phyloP scores from a whole-genome alignment of 2,329 filamentous ascomycete genomes.

The Diaporthe sp. region DNA sequence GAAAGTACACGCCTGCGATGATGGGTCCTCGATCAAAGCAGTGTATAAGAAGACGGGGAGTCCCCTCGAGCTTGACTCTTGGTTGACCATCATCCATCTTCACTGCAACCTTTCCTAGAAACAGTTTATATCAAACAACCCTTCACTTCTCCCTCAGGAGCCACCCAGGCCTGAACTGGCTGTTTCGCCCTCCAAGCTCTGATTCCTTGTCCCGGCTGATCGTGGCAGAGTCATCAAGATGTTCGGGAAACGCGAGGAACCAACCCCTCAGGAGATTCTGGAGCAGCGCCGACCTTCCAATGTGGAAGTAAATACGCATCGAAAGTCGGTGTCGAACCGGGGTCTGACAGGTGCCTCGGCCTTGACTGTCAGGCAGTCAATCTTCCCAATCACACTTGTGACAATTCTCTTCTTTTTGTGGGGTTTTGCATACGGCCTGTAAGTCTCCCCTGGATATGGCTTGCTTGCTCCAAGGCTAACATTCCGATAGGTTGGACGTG shows the following conservation, averaged over 20 bases:
- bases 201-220: not conserved
- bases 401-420: slow-evolving; percentile 67
- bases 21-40: not conserved
- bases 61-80: not conserved
- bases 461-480: not conserved
- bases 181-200: not conserved
- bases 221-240: slow-evolving; percentile 36
- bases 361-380: slow-evolving; percentile 40
- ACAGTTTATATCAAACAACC: slow-evolving; percentile 6
- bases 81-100: slow-evolving; percentile 4
- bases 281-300: slow-evolving; percentile 44
- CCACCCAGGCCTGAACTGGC: not conserved
- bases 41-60: slow-evolving; percentile 26
- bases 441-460: not conserved
- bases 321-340: slow-evolving; percentile 44
- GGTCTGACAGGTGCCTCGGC: slow-evolving; percentile 46
- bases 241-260: slow-evolving; percentile 46
- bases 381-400: slow-evolving; percentile 56
- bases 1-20: not conserved
- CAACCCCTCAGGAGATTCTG: slow-evolving; percentile 42
- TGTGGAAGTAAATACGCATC: slow-evolving; percentile 43
- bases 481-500: slow-evolving; percentile 56
- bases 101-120: not conserved
- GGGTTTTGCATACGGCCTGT: slow-evolving; percentile 56
- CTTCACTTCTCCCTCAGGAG: not conserved